Percentiles rank a stretch among this genome's conserved stretches.
Evolutionary conservation across 2,329 filamentous ascomycete species (phyloP).

Genomic region (Tolypocladium tundrense): DNA sequence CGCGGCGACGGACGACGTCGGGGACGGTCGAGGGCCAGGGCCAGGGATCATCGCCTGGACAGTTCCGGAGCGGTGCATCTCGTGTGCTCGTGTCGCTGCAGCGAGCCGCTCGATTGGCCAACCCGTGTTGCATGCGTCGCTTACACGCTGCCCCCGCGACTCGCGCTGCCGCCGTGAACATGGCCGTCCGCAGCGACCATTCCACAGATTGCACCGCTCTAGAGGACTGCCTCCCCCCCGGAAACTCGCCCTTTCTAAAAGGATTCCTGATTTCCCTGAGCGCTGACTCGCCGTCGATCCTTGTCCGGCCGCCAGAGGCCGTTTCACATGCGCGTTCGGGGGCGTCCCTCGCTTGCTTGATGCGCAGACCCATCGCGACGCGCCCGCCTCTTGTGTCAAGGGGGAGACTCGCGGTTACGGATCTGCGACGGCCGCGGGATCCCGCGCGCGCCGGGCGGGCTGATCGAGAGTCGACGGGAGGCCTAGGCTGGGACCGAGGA

Average conservation of each 20-base stretch:
- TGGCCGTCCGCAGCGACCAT: background rate
- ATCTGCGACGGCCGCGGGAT: background rate
- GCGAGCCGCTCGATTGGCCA: background rate
- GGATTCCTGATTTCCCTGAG: too few relatives aligned
- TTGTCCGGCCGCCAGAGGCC: background rate
- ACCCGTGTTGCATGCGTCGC: background rate
- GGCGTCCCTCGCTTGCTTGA: background rate
- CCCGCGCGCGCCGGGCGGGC: background rate
- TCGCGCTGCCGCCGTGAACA: background rate
- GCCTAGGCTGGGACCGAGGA: slow-evolving; percentile 12
- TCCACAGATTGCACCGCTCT: background rate
- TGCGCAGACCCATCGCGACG: background rate
- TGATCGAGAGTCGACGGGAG: background rate
- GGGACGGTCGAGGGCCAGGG: too few relatives aligned
- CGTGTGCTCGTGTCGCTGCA: background rate
- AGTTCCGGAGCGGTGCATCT: background rate
- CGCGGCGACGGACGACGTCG: background rate
- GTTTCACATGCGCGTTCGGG: background rate
- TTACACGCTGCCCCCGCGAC: background rate
- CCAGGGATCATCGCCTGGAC: background rate
- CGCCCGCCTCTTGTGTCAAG: background rate
- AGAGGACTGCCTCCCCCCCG: background rate
- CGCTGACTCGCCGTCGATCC: background rate
- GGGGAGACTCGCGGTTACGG: background rate
- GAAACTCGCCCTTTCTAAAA: background rate